Base-by-base conservation (phyloP, 805 yeast species). In the Vanderwaltozyma verrucispora region DNA sequence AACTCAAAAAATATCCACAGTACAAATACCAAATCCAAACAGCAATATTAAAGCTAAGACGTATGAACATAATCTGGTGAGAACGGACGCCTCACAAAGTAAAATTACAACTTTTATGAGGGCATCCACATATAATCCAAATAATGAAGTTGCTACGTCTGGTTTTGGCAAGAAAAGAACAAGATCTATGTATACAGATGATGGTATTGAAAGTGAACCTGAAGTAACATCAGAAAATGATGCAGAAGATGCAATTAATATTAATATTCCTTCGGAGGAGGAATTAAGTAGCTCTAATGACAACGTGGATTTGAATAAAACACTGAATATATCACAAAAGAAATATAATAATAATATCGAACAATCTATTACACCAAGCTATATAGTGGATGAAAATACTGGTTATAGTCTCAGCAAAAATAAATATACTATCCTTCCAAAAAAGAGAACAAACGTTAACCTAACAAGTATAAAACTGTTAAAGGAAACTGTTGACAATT, bases 381-480 rank as follows among this genome's bases (percentile, higher is more conserved):
- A n/a, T n/a, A n/a, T n/a, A n/a, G n/a, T n/a, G n/a, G n/a, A n/a
- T n/a, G n/a, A n/a, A n/a, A n/a, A n/a, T n/a, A n/a, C n/a, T n/a
- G n/a, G n/a, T n/a, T n/a, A n/a, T n/a, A n/a, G n/a, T n/a, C n/a
- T n/a, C 9, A 21, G 9, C 6, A 21, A 9, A 21, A 21, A 21
- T n/a, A 17, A 37, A 3, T 58, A 54, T 38, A 33, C 30, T 1
- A 38, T 47, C 4, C 30, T 42, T 3, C 36, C 53, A 5, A 59
- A 51, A 29, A 58, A 56, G 26, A 47, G 69, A 36, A 62, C 58
- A 0, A 53, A 59, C 1, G 77, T 80, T 0, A 64, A 69, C 30
- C 62, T 83, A 13, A 65, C 72, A 10, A 80, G 89, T 45, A 66
- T 89, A 2, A 54, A 62, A n/a, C 63, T 66, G 2, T 66, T 92